Evolutionary conservation across 306 rosid species (phyloP).

Genomic region (Quercus dentata): DNA sequence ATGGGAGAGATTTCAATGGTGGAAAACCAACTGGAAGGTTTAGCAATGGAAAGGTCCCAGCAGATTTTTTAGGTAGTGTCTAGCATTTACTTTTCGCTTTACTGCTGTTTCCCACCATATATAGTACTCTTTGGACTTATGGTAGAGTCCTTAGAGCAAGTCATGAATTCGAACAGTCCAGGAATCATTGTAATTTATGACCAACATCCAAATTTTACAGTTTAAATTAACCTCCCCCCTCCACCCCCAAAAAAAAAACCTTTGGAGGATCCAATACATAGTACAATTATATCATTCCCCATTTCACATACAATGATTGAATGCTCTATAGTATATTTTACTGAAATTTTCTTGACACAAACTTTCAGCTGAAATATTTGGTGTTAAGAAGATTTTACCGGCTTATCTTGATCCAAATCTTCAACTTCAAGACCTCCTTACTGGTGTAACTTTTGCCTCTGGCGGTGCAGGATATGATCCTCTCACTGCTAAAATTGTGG

Average conservation of each 20-base stretch:
- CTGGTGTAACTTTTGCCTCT: conserved; percentile 74
- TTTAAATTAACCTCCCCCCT: neutral
- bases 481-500: conserved; percentile 51
- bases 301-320: neutral
- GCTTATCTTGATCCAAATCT: conserved; percentile 59
- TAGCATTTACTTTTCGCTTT: neutral
- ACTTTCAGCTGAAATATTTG: conserved; percentile 51
- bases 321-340: neutral
- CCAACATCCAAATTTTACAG: no score
- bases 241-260: no score
- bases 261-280: no score
- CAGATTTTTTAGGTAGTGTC: conserved; percentile 47
- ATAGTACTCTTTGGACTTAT: neutral
- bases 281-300: no score
- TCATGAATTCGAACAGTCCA: no score
- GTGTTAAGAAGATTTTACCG: conserved; percentile 58
- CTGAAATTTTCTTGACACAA: neutral
- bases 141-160: no score
- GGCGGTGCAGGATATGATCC: conserved; percentile 77
- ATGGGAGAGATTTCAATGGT: conserved; percentile 28
- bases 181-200: neutral
- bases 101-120: no score
- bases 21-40: conserved; percentile 38
- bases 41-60: conserved; percentile 56
- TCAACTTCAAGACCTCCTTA: conserved; percentile 54